A percentile compares a stretch with the other conserved stretches of the same genome.
Conservation (phyloP, 2,329 filamentous ascomycete genomes). For the Orbilia ellipsospora region DNA sequence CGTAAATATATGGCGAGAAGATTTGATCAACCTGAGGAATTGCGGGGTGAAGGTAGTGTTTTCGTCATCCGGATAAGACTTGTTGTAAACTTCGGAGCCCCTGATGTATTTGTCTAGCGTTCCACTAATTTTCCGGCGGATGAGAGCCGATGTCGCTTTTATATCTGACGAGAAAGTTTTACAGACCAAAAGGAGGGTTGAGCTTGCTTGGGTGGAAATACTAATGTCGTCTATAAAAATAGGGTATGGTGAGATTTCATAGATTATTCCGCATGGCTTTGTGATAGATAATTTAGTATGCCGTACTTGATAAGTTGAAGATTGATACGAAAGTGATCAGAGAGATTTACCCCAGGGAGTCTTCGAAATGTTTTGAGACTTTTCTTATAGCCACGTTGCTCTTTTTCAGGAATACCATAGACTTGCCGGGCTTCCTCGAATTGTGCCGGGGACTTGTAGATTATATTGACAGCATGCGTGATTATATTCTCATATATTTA, state of each 20-base stretch:
- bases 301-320: too few species aligned
- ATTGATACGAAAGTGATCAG: neutral
- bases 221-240: neutral
- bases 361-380: neutral
- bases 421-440: slow-evolving; percentile 4
- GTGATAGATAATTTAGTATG: neutral
- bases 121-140: neutral
- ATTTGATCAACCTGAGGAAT: slow-evolving; percentile 1
- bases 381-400: neutral
- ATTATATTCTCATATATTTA: slow-evolving; percentile 31
- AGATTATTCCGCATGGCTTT: slow-evolving; percentile 13
- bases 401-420: neutral
- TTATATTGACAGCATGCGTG: slow-evolving; percentile 13
- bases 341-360: neutral
- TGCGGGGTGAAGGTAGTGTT: neutral
- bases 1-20: slow-evolving; percentile 21
- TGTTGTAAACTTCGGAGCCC: slow-evolving; percentile 2
- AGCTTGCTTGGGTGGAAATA: neutral
- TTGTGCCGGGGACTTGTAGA: slow-evolving; percentile 15
- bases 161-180: slow-evolving; percentile 21
- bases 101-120: neutral
- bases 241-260: slow-evolving; percentile 3
- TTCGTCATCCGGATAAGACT: neutral
- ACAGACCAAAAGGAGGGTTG: slow-evolving; percentile 10
- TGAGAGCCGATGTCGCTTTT: neutral